These are phyloP conservation scores for Tribonema minus DNA, from an alignment of 108 stramenopile genomes.

Conservation along the genomic window DNA sequence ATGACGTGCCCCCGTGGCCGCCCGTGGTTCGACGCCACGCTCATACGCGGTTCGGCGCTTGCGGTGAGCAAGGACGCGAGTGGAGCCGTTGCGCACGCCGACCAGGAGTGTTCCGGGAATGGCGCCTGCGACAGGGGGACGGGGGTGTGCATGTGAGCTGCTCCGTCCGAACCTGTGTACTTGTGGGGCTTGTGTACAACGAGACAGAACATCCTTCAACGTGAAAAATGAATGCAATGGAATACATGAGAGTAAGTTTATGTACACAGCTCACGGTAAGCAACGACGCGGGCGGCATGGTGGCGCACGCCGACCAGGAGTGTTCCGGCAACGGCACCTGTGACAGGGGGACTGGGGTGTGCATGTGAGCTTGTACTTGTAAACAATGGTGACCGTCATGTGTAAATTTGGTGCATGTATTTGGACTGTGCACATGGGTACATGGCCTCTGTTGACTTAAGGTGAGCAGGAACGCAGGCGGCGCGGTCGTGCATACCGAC, in stretches of 20 bases:
- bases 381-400: too few relatives aligned
- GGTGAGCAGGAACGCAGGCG: too few relatives aligned
- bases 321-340: background rate
- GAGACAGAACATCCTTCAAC: too few relatives aligned
- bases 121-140: background rate
- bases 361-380: background rate
- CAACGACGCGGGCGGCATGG: too few relatives aligned
- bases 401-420: background rate
- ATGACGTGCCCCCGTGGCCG: constrained; percentile 1
- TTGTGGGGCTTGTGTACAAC: background rate
- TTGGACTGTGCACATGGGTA: too few relatives aligned
- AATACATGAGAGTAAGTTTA: too few relatives aligned
- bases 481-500: background rate
- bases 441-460: too few relatives aligned
- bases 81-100: background rate
- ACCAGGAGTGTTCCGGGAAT: background rate
- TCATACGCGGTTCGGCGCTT: constrained; percentile 1
- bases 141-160: background rate
- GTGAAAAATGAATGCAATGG: too few relatives aligned
- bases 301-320: background rate
- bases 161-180: background rate
- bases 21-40: constrained; percentile 19
- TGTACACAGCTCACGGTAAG: background rate
- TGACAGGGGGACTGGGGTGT: background rate
- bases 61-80: background rate